Conservation (phyloP, 805 yeast species). For the Cyberlindnera japonica region DNA sequence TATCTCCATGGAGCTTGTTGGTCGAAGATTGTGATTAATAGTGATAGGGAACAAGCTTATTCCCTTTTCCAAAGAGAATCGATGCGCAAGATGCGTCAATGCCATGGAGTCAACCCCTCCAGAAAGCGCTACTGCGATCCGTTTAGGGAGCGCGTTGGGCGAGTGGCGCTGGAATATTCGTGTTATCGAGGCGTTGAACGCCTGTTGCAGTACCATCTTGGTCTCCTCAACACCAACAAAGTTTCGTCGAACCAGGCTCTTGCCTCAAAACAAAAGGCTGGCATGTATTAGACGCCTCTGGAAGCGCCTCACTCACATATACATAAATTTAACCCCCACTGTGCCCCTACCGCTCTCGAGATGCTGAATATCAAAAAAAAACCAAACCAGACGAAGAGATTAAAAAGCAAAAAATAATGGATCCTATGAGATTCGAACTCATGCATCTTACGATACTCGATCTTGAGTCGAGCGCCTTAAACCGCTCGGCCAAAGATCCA, state of each 20-base stretch:
- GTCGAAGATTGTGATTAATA: conserved; percentile 59
- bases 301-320: too few relatives aligned
- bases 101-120: conserved; percentile 87
- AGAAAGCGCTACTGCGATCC: conserved; percentile 56
- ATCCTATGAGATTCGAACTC: conserved; percentile 24
- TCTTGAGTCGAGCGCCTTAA: conserved; percentile 25
- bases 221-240: too few relatives aligned
- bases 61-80: conserved; percentile 30
- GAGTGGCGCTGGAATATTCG: conserved; percentile 10
- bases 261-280: not conserved
- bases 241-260: not conserved
- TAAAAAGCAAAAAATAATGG: conserved; percentile 22
- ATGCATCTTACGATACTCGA: conserved; percentile 24
- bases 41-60: conserved; percentile 52
- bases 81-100: conserved; percentile 46
- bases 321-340: too few relatives aligned
- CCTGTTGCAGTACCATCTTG: conserved; percentile 5
- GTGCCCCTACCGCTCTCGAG: not conserved
- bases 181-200: conserved; percentile 6
- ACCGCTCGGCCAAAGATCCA: conserved; percentile 26
- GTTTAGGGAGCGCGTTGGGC: conserved; percentile 25
- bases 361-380: too few relatives aligned
- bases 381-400: too few relatives aligned
- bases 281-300: too few relatives aligned
- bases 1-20: conserved; percentile 26